Conservation (phyloP, 139 green algal species). For the Coelastrella sp. region DNA sequence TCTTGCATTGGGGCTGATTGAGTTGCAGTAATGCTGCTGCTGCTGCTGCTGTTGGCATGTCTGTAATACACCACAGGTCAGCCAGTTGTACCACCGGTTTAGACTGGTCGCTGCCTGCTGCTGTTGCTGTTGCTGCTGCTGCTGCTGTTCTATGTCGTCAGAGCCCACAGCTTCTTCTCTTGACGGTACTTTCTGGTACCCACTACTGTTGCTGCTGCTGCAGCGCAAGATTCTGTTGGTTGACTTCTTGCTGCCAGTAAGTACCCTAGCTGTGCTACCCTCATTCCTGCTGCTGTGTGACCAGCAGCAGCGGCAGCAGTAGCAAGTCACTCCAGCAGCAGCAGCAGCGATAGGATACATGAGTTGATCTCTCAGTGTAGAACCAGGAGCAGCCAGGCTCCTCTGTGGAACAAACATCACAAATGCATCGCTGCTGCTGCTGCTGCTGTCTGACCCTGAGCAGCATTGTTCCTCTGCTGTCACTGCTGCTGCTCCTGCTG, state of each 20-base stretch:
- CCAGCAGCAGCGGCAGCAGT: no score
- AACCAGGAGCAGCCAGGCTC: constrained; percentile 61
- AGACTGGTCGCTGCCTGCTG: neutral
- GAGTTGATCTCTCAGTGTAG: constrained; percentile 66
- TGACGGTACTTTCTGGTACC: no score
- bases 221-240: no score
- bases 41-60: neutral
- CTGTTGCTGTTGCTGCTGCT: constrained; percentile 17
- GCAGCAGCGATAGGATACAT: constrained; percentile 54
- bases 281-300: no score
- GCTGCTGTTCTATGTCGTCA: neutral
- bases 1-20: neutral
- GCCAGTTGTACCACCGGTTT: neutral
- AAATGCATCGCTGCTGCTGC: neutral
- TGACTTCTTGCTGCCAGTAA: no score
- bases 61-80: neutral
- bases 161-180: neutral
- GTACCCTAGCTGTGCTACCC: no score
- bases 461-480: neutral
- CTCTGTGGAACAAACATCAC: constrained; percentile 67
- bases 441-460: neutral
- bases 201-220: neutral
- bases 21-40: neutral
- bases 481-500: neutral
- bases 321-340: constrained; percentile 1